Base-by-base conservation (phyloP, 805 yeast species). In the Lipomyces yamanashiensis region DNA sequence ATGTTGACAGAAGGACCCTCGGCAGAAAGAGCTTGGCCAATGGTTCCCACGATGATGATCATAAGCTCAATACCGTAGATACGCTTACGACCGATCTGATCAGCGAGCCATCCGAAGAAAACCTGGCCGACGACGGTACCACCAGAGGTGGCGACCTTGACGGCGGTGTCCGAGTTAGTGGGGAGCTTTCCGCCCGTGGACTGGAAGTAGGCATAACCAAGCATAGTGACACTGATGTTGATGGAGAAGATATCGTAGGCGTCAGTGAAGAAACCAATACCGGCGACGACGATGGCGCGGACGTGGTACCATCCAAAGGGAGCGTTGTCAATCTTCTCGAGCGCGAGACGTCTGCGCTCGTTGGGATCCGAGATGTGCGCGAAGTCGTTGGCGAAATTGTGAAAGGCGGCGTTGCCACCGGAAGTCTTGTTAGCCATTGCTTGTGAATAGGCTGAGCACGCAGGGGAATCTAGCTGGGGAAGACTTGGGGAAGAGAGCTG, bases 111-210 rank as follows among this genome's bases (percentile, higher is more conserved):
- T 79, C 97, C 97, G 72, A 91, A 92, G 64, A 88, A 85, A 56
- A 91, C 74, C 80, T 92, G 97, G 73, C 97, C 97, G 74, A 92
- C 84, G 69, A 91, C 96, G 49, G 97, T 91, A 79, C 97, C 97
- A 61, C 90, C 96, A 55, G 96, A 90, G 28, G 97, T 91, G 57
- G 96, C 89, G 58, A 89, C 92, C 79, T 91, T 91, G 69, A 91
- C 77, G 70, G 90, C 79, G 62, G 96, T 90, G 62, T 79, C 76
- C 58, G 96, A 88, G 55, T 96, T 86, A 62, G 82, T 71, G 43
- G 97, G 96, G 64, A 87, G 83, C 33, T 65, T 53, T 61, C 83
- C 82, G 47, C 54, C 41, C 8, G 71, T 61, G 68, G 86, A 85
- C 17, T 76, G 78, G 92, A 92, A 91, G 81, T 77, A 89, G 60